Evolutionary conservation across 306 rosid species (phyloP).

Genomic region (Hippophae tibetana): DNA sequence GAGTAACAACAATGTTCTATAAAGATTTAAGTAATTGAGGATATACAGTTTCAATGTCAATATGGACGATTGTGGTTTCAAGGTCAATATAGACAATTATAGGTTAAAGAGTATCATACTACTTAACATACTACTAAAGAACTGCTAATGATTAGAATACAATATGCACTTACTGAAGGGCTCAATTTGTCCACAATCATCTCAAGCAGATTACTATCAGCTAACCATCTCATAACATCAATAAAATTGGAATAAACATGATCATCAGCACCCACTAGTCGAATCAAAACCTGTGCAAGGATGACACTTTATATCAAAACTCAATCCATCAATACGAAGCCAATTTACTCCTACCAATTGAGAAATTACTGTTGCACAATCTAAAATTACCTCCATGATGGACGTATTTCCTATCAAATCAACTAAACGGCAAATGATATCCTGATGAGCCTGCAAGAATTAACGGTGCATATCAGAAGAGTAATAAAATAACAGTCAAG

Average conservation of each 20-base stretch:
- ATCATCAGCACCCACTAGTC: constrained; percentile 87
- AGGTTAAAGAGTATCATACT: too few species aligned
- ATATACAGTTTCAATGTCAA: too few species aligned
- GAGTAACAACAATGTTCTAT: too few species aligned
- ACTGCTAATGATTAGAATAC: background rate
- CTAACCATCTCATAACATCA: constrained; percentile 96
- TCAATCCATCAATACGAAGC: constrained; percentile 4
- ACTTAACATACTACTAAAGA: too few species aligned
- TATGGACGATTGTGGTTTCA: too few species aligned
- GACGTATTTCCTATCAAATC: constrained; percentile 98
- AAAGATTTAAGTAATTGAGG: too few species aligned
- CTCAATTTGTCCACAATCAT: constrained; percentile 90
- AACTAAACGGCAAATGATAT: constrained; percentile 76
- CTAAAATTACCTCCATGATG: constrained; percentile 79
- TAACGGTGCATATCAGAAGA: constrained; percentile 16
- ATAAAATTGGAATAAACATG: constrained; percentile 87
- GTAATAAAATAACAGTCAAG: too few species aligned
- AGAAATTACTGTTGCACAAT: background rate
- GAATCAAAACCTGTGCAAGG: constrained; percentile 75
- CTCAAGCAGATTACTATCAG: constrained; percentile 89
- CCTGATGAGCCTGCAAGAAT: constrained; percentile 74
- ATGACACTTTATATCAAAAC: constrained; percentile 20
- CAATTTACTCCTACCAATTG: background rate
- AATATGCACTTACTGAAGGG: constrained; percentile 63
- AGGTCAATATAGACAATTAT: too few species aligned